Evolutionary conservation across 2,329 filamentous ascomycete species (phyloP), one percentile per base, ranked within the genome.

Genomic region (Rugonectria rugulosa): DNA sequence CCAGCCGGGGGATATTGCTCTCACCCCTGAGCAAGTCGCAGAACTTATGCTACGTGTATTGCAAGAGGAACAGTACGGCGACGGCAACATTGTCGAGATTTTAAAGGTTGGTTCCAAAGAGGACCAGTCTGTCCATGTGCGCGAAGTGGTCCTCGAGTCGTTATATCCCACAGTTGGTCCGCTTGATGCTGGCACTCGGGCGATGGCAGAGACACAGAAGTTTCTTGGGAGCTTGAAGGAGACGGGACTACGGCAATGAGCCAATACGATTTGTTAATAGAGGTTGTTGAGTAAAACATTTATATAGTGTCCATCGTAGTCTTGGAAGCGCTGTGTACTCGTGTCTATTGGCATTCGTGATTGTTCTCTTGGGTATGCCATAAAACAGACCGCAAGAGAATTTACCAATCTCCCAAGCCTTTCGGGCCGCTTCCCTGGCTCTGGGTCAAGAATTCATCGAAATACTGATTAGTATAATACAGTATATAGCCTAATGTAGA

Each of bases 31-130:
- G 9, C 40, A 62, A 8, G 53, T 47, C 14, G 59, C 57, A 1
- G 27, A 49, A 1, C 19, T 60, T 2, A 40, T 37, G 3, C 19
- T 62, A 12, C 12, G 10, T 1, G 51, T 59, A 0, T 43, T 63
- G 4, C 36, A 38, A n/a, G 52, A 62, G 2, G 32, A 57, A 0
- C 21, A 63, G 6, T 62, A 60, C 5, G 61, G 59, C 1, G 36
- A 61, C 4, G 60, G 61, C 5, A 58, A 61, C 9, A 56, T 62
- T 1, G 15, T 62, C 5, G 61, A 62, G 31, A 42, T 44, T 3
- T 54, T 62, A 57, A n/a, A 38, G 11, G 31, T 53, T 3, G 53
- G 53, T 2, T 53, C 46, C 8, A 55, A 49, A 3, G 56, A 62
- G 0, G 21, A 54, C 2, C 56, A 20, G 0, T 17, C 24, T 2